Base-by-base conservation (phyloP, 805 yeast genomes). In the Starmera quercuum region DNA sequence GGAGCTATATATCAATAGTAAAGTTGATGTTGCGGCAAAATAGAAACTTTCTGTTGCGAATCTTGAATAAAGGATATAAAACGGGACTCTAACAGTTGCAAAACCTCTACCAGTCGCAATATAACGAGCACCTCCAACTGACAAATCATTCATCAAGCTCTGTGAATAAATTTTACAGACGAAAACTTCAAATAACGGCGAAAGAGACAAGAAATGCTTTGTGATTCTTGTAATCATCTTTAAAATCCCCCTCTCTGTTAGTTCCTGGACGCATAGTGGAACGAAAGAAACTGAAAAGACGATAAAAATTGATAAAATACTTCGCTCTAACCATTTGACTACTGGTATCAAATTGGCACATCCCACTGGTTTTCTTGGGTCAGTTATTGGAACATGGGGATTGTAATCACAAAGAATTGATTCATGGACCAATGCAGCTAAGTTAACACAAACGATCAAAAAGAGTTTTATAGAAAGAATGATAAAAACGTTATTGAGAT, bases 21-120 rank as follows among this genome's bases (percentile, higher is more conserved):
- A 45, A 27, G 73, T 57, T 18, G 74, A 65, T 3, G 66, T 53
- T 2, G 72, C 66, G 2, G 86, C 88, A 60, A 74, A 75, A 48
- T 80, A 77, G 29, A 79, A 64, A 39, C 83, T 71, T 32, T 78
- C 82, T 21, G 75, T 65, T 4, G 86, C 77, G 56, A 80, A 83
- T 40, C 87, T 66, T 8, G 85, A 62, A 47, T 77, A 83, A 30
- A 84, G 63, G 9, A 65, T 56, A n/a, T 75, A 59, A 49, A 82
- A 80, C 22, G 85, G 76, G 30, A 73, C 66, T 51, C 95, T 67
- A 1, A 76, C 66, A 4, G 88, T 83, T 2, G 94, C 86, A 53
- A 83, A 77, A 9, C 87, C 87, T 58, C 94, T 68, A 12, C 92
- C 92, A 1, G 92, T 83, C 2, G 88, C 78, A 48, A 83, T 79